Conservation (phyloP, 2,329 filamentous ascomycete genomes). For the Exophiala phaeomuriformis region DNA sequence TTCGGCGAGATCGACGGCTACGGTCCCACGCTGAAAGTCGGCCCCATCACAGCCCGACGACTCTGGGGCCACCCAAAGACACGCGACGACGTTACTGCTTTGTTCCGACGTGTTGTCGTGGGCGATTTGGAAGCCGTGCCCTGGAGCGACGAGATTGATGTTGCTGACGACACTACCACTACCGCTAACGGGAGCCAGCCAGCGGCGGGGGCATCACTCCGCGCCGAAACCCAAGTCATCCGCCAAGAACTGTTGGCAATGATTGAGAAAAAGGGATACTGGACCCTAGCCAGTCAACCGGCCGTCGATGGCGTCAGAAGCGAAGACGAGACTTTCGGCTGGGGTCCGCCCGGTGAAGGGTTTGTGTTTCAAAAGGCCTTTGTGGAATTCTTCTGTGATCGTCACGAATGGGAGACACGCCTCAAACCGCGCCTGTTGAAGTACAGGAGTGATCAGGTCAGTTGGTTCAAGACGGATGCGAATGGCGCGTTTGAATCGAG, state of each 20-base stretch:
- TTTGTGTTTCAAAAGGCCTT: slow-evolving; percentile 99
- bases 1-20: slow-evolving; percentile 98
- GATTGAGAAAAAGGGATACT: slow-evolving; percentile 75
- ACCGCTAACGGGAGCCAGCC: slow-evolving; percentile 6
- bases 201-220: slow-evolving; percentile 43
- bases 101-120: slow-evolving; percentile 75
- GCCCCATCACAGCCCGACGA: slow-evolving; percentile 69
- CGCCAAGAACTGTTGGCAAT: slow-evolving; percentile 65
- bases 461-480: slow-evolving; percentile 80
- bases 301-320: slow-evolving; percentile 81
- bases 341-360: slow-evolving; percentile 76
- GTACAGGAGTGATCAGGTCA: slow-evolving; percentile 59
- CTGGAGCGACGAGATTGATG: slow-evolving; percentile 78
- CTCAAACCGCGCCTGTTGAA: slow-evolving; percentile 58
- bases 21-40: slow-evolving; percentile 88
- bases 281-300: slow-evolving; percentile 92
- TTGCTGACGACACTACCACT: background rate
- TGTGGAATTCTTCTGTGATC: slow-evolving; percentile 87
- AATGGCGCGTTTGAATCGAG: slow-evolving; percentile 65
- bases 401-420: slow-evolving; percentile 57
- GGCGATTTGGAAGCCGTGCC: slow-evolving; percentile 76
- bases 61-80: slow-evolving; percentile 77
- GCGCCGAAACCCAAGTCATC: slow-evolving; percentile 77
- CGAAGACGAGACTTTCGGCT: slow-evolving; percentile 73
- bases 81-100: slow-evolving; percentile 61